Evolutionary conservation across 2,329 filamentous ascomycete species (phyloP), one percentile per base, ranked within the genome.

Genomic region (Colletotrichum cuscutae): DNA sequence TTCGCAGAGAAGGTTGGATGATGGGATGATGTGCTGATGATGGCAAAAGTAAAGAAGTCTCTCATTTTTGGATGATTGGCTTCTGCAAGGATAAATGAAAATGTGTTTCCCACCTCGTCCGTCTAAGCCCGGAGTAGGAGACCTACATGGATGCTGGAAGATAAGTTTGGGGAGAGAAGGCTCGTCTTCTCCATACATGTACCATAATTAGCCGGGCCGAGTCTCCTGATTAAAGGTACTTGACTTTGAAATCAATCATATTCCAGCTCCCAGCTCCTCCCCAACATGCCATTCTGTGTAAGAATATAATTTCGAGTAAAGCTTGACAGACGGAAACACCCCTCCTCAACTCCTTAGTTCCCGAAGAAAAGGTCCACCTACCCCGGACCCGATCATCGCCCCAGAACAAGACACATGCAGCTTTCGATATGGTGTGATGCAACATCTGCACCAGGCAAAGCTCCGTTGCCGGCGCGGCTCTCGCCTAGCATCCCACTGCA

Each of bases 381-480:
- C 64, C 68, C 57, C 46, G 49, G 49, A 61, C 56, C 57, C 35
- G 49, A 62, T 62, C 37, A 28, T 72, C 65, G 42, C 63, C 26
- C 37, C 37, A 12, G 70, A 63, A 42, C 46, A 56, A 72, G 58
- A 70, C 19, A 19, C 53, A 64, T 65, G 65, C 70, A 70, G 53
- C 59, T 28, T 59, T 59, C 26, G 42, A 15, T 46, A 56, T 56
- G 63, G 46, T 56, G 37, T 68, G 64, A 49, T 49, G 53, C 13
- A 32, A 4, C 12, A 11, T 42, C 37, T 42, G 37, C 37, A 32
- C 46, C 24, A 64, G 49, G 65, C 69, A 49, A 37, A 30, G 57
- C 58, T 71, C 65, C 65, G 69, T 56, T 71, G 64, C 68, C 57
- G 58, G 65, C 65, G 63, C 65, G 63, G 63, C 68, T 68, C 68